These are phyloP conservation scores for Ustilago curta DNA, from an alignment of 1,284 basidiomycete species.

Conservation along the genomic window DNA sequence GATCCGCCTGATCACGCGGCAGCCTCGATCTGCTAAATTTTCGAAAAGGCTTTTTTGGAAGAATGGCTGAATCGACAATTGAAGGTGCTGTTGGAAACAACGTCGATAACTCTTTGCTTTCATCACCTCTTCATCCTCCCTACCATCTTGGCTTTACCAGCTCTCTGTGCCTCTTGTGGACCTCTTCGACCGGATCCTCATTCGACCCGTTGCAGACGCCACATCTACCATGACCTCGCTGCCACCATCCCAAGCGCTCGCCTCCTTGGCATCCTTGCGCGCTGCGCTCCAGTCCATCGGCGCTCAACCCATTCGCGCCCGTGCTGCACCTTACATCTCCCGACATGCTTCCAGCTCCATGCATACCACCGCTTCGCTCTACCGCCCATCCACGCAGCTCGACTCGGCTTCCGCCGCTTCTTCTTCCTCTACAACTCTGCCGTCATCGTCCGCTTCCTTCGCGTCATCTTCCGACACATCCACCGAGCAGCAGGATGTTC, in stretches of 20 bases:
- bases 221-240: conserved; percentile 21
- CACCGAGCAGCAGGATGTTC: conserved; percentile 8
- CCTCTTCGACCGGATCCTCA: no score
- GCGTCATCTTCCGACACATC: conserved; percentile 4
- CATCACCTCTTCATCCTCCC: no score
- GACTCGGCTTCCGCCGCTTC: conserved; percentile 1
- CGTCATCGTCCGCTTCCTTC: conserved; percentile 8
- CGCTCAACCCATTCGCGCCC: conserved; percentile 27
- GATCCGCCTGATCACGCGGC: no score
- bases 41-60: no score
- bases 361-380: conserved; percentile 23
- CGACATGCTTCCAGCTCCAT: conserved; percentile 24
- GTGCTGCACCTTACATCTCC: conserved; percentile 14
- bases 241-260: conserved; percentile 25
- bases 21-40: no score
- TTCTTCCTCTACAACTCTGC: conserved; percentile 9
- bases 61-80: no score
- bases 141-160: no score
- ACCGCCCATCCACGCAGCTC: conserved; percentile 10
- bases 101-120: no score
- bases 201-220: no score
- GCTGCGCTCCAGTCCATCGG: conserved; percentile 31
- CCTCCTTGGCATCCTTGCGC: conserved; percentile 36
- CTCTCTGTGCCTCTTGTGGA: no score
- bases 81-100: no score